These are phyloP conservation scores for Aurantiochytrium sp. DNA, from an alignment of 108 stramenopile species.

Conservation along the genomic window DNA sequence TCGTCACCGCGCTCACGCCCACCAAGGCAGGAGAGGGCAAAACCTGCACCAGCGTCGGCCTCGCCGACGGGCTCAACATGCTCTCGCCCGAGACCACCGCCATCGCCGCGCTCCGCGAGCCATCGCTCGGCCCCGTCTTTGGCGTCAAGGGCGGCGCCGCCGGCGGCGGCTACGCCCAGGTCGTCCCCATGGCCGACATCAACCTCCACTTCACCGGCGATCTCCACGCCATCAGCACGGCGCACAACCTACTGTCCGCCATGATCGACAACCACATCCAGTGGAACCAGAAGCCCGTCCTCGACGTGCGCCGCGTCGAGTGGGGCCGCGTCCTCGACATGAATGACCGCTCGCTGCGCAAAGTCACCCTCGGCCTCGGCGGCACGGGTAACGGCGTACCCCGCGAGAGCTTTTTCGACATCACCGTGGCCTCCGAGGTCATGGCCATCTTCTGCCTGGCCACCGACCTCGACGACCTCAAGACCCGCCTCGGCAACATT, in stretches of 20 bases:
- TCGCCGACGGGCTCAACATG: constrained; percentile 17
- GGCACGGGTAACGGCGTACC: constrained; percentile 18
- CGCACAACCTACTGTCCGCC: constrained; percentile 23
- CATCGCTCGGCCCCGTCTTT: constrained; percentile 11
- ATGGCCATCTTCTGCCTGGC: constrained; percentile 32
- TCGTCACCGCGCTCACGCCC: constrained; percentile 21
- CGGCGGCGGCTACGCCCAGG: constrained; percentile 41
- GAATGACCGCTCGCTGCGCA: constrained; percentile 27
- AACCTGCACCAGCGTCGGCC: constrained; percentile 30
- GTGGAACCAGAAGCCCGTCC: neutral
- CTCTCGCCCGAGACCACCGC: neutral
- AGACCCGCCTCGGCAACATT: constrained; percentile 26
- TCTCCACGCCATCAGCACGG: constrained; percentile 21
- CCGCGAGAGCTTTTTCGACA: neutral
- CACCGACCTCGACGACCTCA: constrained; percentile 28
- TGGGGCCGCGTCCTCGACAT: constrained; percentile 21
- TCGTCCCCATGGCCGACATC: constrained; percentile 29
- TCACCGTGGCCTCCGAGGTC: constrained; percentile 26
- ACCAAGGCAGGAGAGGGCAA: constrained; percentile 25
- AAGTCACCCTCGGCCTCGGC: constrained; percentile 19
- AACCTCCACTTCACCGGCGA: constrained; percentile 33
- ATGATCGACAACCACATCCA: constrained; percentile 34
- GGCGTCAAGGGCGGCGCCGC: constrained; percentile 36
- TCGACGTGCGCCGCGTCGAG: constrained; percentile 13
- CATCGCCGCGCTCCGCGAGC: constrained; percentile 27